A percentile compares a stretch with the other conserved stretches of the same genome.
Evolutionary conservation across 2,329 filamentous ascomycete genomes (phyloP).

Genomic region (Tolypocladium endophyticum): DNA sequence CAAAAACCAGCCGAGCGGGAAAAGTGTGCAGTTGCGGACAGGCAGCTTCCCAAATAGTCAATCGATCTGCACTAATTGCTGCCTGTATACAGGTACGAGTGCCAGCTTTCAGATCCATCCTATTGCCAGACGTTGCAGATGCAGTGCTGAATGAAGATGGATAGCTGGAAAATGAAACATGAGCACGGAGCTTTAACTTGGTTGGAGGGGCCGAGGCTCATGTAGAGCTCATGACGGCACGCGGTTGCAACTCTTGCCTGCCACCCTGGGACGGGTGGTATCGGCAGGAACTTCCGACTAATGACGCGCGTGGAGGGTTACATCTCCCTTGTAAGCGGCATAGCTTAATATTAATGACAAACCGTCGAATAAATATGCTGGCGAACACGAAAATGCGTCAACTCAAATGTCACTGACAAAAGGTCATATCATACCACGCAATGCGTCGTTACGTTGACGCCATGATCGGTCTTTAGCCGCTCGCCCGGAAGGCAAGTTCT

Average conservation of each 20-base stretch:
- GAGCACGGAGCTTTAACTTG: neutral
- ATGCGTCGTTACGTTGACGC: neutral
- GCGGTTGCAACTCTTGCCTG: neutral
- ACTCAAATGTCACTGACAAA: neutral
- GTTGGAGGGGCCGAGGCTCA: neutral
- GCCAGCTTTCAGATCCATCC: no score
- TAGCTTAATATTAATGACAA: neutral
- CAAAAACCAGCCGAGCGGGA: neutral
- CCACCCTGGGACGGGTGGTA: neutral
- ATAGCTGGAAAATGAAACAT: neutral
- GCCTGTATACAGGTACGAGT: neutral
- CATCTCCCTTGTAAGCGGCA: neutral
- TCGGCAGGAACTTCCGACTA: neutral
- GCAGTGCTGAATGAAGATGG: neutral
- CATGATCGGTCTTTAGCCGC: neutral
- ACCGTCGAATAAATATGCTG: neutral
- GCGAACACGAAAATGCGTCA: neutral
- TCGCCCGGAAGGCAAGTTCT: no score
- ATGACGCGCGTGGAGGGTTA: neutral
- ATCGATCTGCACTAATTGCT: neutral
- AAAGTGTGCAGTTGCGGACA: neutral
- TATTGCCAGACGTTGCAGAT: neutral
- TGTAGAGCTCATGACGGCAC: neutral
- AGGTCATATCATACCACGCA: neutral
- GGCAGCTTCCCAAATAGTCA: neutral